Percentiles rank a stretch among this genome's conserved stretches.
Evolutionary conservation across 176 grass and related monocot genomes (phyloP).

Genomic region (Hordeum marinum): DNA sequence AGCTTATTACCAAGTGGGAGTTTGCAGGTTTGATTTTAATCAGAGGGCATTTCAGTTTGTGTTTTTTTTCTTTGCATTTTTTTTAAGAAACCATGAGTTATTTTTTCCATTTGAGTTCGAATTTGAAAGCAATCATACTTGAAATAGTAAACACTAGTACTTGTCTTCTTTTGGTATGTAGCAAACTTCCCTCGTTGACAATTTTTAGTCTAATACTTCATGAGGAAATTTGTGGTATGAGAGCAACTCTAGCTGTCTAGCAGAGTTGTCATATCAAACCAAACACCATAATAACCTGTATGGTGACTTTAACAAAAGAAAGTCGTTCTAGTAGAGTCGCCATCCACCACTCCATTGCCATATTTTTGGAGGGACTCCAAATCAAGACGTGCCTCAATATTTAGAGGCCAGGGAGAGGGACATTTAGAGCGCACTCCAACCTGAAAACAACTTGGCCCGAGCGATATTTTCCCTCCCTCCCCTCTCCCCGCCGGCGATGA

Average conservation of each 20-base stretch:
- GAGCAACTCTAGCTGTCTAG: not conserved
- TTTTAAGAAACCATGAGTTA: not conserved
- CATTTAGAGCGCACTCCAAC: not conserved
- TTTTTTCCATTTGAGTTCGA: not conserved
- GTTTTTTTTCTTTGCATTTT: no score
- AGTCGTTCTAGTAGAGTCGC: not conserved
- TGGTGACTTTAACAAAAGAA: not conserved
- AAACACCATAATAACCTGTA: not conserved
- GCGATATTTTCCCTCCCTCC: not conserved
- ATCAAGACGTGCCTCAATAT: no score
- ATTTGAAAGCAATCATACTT: not conserved
- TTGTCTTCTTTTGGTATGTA: not conserved
- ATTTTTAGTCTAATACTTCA: not conserved
- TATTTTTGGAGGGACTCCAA: no score
- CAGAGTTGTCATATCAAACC: not conserved
- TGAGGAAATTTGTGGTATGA: not conserved
- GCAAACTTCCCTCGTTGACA: not conserved
- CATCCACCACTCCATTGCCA: no score
- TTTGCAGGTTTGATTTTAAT: no score
- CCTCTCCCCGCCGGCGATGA: no score
- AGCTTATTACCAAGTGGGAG: no score
- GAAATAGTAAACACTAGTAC: not conserved
- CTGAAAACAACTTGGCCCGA: not conserved
- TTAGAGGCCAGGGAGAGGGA: not conserved
- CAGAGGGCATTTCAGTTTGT: no score